A percentile compares a stretch with the other conserved stretches of the same genome.
Conservation (phyloP, 2,329 filamentous ascomycete genomes). For the Ampelomyces quisqualis region DNA sequence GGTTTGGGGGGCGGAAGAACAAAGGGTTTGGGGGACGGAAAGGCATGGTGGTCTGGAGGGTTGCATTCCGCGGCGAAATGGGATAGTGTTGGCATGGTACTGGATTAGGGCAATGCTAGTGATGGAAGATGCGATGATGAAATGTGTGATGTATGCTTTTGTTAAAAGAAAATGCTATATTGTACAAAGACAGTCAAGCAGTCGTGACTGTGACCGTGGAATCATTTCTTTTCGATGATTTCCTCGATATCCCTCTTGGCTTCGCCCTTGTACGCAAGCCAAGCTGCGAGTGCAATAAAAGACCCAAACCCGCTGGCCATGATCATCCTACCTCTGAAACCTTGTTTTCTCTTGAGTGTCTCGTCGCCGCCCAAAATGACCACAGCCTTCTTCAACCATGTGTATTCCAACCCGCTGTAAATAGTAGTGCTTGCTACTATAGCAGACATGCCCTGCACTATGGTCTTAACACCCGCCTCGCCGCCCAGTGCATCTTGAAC, state of each 20-base stretch:
- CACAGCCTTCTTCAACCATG: conserved; percentile 87
- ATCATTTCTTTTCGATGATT: conserved; percentile 4
- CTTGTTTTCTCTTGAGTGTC: conserved; percentile 51
- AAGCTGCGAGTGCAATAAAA: conserved; percentile 46
- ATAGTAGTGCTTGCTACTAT: conserved; percentile 85
- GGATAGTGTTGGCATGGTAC: background rate
- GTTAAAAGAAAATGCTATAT: no score
- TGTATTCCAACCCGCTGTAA: conserved; percentile 91
- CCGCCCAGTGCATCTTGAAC: conserved; percentile 35
- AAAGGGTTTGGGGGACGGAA: background rate
- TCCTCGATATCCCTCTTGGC: conserved; percentile 14
- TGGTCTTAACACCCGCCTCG: conserved; percentile 36
- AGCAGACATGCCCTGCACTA: conserved; percentile 59
- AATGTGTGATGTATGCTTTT: background rate
- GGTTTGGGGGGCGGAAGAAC: background rate
- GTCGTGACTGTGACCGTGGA: background rate
- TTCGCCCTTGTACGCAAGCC: conserved; percentile 26
- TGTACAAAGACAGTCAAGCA: background rate
- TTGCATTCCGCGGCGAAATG: background rate
- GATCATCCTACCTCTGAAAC: conserved; percentile 50
- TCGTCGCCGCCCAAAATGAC: conserved; percentile 68
- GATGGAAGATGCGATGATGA: no score
- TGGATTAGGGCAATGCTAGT: no score
- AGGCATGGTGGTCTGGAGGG: background rate
- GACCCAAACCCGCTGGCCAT: conserved; percentile 51